These are phyloP conservation scores for Boletellus ananiceps DNA, from an alignment of 768 basidiomycete species.

Conservation along the genomic window DNA sequence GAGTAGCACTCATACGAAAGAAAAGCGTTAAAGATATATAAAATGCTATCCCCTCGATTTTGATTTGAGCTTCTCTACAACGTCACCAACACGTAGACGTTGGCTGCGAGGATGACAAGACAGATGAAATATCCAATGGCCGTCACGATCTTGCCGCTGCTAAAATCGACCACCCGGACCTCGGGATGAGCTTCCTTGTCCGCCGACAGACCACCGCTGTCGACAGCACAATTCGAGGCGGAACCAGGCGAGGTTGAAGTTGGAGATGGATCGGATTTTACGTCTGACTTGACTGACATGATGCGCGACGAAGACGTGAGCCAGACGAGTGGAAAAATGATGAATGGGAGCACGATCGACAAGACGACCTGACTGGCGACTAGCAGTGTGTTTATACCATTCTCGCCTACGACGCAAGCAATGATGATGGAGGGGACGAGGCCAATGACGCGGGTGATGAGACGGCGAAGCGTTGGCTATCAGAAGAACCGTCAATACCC, in stretches of 20 bases:
- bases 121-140: constrained; percentile 55
- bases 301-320: constrained; percentile 62
- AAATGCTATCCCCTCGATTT: not conserved
- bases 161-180: constrained; percentile 53
- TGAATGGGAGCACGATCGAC: constrained; percentile 79
- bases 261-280: not conserved
- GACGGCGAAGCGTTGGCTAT: constrained; percentile 71
- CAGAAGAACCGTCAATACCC: constrained; percentile 24
- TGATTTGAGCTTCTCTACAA: constrained; percentile 26
- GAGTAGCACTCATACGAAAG: no score
- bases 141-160: constrained; percentile 51
- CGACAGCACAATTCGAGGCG: not conserved
- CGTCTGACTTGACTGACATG: constrained; percentile 53
- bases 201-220: not conserved
- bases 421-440: constrained; percentile 81
- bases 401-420: constrained; percentile 63
- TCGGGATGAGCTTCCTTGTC: constrained; percentile 15
- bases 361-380: constrained; percentile 83
- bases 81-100: constrained; percentile 68
- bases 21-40: no score
- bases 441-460: constrained; percentile 76
- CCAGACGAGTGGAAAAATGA: constrained; percentile 76
- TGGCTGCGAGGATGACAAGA: constrained; percentile 63
- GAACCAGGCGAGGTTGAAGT: not conserved
- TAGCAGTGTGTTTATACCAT: constrained; percentile 74